These are phyloP conservation scores for Penicillium parvum DNA, from an alignment of 495 filamentous ascomycete species.

Conservation along the genomic window DNA sequence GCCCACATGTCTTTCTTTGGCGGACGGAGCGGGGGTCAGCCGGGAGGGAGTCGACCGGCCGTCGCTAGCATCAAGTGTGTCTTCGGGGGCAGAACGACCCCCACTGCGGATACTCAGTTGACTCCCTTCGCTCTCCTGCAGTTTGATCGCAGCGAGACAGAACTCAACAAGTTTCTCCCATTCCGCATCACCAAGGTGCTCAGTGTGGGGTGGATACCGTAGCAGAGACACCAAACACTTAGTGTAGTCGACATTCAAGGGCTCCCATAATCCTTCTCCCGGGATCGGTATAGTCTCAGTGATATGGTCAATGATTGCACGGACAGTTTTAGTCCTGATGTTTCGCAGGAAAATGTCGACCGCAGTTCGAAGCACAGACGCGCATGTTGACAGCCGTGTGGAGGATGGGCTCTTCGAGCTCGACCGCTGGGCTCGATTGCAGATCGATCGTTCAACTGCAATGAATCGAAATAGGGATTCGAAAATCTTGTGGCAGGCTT, in stretches of 20 bases:
- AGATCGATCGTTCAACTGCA: constrained; percentile 60
- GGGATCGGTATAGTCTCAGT: constrained; percentile 63
- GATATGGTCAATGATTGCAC: constrained; percentile 75
- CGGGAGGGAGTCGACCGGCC: constrained; percentile 31
- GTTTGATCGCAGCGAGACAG: constrained; percentile 40
- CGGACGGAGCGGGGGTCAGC: constrained; percentile 24
- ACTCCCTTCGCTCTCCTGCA: constrained; percentile 23
- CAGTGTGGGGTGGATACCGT: constrained; percentile 68
- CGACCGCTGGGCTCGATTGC: constrained; percentile 50
- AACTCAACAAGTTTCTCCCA: constrained; percentile 70
- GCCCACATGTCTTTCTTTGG: constrained; percentile 23
- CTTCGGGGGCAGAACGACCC: constrained; percentile 24
- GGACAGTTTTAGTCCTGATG: constrained; percentile 70
- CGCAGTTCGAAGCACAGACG: constrained; percentile 64
- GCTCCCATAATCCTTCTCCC: constrained; percentile 58
- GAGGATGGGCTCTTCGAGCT: constrained; percentile 43
- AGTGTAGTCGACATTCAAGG: constrained; percentile 72
- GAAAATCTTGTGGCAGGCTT: constrained; percentile 73
- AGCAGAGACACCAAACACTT: constrained; percentile 68
- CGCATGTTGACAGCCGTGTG: constrained; percentile 62
- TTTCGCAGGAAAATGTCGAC: constrained; percentile 63
- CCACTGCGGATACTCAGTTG: constrained; percentile 27
- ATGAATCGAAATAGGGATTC: constrained; percentile 73
- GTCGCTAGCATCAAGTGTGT: constrained; percentile 22
- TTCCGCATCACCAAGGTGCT: constrained; percentile 62